Evolutionary conservation across 2,329 filamentous ascomycete species (phyloP).

Genomic region (Aureobasidium uvarum): DNA sequence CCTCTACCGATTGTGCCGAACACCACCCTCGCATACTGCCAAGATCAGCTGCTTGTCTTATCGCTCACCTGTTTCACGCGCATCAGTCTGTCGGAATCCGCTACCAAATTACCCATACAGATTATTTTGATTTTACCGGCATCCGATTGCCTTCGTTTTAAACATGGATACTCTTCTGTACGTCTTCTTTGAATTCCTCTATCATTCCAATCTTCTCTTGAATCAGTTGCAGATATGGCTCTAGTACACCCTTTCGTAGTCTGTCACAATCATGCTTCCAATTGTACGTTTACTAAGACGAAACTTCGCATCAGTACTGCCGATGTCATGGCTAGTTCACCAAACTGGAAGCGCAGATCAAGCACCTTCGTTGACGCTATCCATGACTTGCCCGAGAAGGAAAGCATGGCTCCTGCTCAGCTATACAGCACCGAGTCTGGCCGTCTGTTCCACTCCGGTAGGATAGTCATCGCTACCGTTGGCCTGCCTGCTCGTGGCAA

Average conservation of each 20-base stretch:
- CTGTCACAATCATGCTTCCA: slow-evolving; percentile 60
- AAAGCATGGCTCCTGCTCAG: slow-evolving; percentile 87
- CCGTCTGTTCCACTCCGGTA: slow-evolving; percentile 91
- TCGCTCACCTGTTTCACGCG: slow-evolving; percentile 12
- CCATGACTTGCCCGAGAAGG: slow-evolving; percentile 83
- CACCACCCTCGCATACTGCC: slow-evolving; percentile 13
- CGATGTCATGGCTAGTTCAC: slow-evolving; percentile 86
- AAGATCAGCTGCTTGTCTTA: slow-evolving; percentile 23
- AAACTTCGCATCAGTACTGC: slow-evolving; percentile 62
- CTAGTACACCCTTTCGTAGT: slow-evolving; percentile 10
- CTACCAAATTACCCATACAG: slow-evolving; percentile 7
- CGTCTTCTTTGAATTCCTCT: slow-evolving; percentile 37
- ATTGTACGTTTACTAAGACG: slow-evolving; percentile 44
- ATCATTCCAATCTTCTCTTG: background rate
- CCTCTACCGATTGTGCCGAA: background rate
- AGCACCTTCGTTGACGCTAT: slow-evolving; percentile 97
- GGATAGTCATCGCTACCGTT: slow-evolving; percentile 96
- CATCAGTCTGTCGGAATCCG: background rate
- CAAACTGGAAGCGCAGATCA: slow-evolving; percentile 84
- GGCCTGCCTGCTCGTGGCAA: slow-evolving; percentile 93
- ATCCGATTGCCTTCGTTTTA: slow-evolving; percentile 4
- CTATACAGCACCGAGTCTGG: slow-evolving; percentile 98
- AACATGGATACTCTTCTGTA: slow-evolving; percentile 63
- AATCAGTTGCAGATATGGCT: slow-evolving; percentile 7
- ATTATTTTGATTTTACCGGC: background rate